These are phyloP conservation scores for Suillus brevipes DNA, from an alignment of 768 basidiomycete species.

Conservation along the genomic window DNA sequence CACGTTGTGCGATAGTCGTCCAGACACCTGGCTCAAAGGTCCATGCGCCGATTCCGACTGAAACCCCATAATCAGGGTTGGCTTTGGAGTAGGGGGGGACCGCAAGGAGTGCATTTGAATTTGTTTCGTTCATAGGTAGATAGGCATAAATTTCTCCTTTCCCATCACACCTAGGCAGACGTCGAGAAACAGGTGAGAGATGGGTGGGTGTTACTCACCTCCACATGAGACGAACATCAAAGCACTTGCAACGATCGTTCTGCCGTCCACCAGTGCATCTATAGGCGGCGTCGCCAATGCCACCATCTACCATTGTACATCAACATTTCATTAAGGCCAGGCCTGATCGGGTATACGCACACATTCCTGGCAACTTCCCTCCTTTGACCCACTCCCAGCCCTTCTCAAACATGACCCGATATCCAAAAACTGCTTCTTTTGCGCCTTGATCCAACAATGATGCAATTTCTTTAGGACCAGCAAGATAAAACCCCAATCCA, in stretches of 20 bases:
- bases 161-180: slow-evolving; percentile 43
- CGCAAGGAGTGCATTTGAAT: slow-evolving; percentile 41
- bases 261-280: slow-evolving; percentile 69
- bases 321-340: neutral
- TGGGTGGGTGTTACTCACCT: slow-evolving; percentile 39
- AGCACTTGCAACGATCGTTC: slow-evolving; percentile 62
- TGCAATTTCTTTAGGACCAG: slow-evolving; percentile 49
- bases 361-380: slow-evolving; percentile 75
- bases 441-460: slow-evolving; percentile 39
- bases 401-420: slow-evolving; percentile 61
- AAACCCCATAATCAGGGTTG: slow-evolving; percentile 63
- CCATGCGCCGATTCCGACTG: slow-evolving; percentile 68
- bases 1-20: slow-evolving; percentile 63
- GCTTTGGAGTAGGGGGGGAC: slow-evolving; percentile 50
- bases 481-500: slow-evolving; percentile 71
- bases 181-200: neutral
- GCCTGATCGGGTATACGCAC: slow-evolving; percentile 39
- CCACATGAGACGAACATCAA: slow-evolving; percentile 76
- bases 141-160: slow-evolving; percentile 72
- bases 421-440: slow-evolving; percentile 60
- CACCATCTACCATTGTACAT: slow-evolving; percentile 44
- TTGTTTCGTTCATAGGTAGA: slow-evolving; percentile 50
- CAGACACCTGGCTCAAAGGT: slow-evolving; percentile 57
- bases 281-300: slow-evolving; percentile 56
- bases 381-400: slow-evolving; percentile 73